phyloP scores from a whole-genome alignment of 768 basidiomycete genomes.

The Lactarius trivialis region DNA sequence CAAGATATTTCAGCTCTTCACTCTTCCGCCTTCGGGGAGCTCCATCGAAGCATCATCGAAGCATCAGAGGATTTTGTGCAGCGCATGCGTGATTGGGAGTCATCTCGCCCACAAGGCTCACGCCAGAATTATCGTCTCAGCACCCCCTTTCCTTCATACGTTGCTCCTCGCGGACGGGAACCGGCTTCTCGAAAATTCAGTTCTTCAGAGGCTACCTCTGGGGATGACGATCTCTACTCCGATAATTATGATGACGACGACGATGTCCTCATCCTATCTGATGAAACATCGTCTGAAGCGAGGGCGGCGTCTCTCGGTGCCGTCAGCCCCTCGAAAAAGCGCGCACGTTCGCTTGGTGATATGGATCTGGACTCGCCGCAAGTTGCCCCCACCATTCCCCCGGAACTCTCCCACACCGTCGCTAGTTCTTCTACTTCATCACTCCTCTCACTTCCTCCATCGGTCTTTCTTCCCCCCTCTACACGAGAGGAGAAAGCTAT shows the following conservation, averaged over 20 bases:
- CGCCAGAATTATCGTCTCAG: conserved; percentile 35
- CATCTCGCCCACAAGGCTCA: conserved; percentile 38
- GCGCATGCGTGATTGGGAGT: conserved; percentile 70
- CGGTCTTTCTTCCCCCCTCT: conserved; percentile 27
- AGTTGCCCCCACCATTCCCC: conserved; percentile 27
- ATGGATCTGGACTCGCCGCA: conserved; percentile 36
- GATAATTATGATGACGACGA: conserved; percentile 45
- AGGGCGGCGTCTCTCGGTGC: conserved; percentile 10
- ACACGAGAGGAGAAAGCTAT: conserved; percentile 53
- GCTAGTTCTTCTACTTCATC: conserved; percentile 38
- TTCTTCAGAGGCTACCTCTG: conserved; percentile 23
- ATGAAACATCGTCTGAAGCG: conserved; percentile 29
- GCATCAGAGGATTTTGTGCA: conserved; percentile 61
- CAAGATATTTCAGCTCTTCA: conserved; percentile 42
- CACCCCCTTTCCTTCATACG: conserved; percentile 18
- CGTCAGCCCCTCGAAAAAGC: conserved; percentile 32
- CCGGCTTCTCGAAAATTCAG: conserved; percentile 18
- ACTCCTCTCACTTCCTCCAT: conserved; percentile 32
- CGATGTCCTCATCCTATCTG: conserved; percentile 49
- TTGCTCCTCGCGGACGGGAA: conserved; percentile 8
- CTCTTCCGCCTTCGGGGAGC: conserved; percentile 59
- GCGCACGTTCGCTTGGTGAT: conserved; percentile 40
- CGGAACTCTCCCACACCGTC: conserved; percentile 33
- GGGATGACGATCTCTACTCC: conserved; percentile 22
- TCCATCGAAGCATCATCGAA: conserved; percentile 54